Conservation (phyloP, 352 stramenopile species). For the Globisporangium nunn region DNA sequence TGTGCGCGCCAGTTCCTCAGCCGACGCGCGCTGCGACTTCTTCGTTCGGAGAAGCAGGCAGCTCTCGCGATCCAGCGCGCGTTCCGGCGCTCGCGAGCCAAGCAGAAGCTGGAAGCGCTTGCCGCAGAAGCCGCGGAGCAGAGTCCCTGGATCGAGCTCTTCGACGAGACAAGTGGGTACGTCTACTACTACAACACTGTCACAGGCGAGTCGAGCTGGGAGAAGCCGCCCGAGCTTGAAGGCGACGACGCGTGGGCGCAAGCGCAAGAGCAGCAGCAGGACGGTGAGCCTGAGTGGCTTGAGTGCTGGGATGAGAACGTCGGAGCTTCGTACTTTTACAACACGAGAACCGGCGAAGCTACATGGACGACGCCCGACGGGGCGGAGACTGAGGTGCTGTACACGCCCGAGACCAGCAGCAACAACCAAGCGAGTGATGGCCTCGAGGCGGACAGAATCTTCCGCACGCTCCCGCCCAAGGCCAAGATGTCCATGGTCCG, state of each 20-base stretch:
- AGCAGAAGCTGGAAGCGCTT: constrained; percentile 28
- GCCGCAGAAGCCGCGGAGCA: constrained; percentile 19
- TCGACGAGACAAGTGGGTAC: constrained; percentile 55
- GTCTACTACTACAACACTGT: constrained; percentile 65
- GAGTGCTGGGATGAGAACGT: constrained; percentile 73
- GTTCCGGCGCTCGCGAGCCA: constrained; percentile 41
- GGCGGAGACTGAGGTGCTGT: constrained; percentile 1
- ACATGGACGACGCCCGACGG: constrained; percentile 50
- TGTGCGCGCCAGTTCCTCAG: constrained; percentile 33
- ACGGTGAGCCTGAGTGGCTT: constrained; percentile 38
- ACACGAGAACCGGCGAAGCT: constrained; percentile 52
- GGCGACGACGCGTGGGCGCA: background rate
- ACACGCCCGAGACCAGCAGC: background rate
- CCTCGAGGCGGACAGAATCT: background rate
- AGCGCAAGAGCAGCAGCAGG: constrained; percentile 1
- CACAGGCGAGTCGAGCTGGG: constrained; percentile 49
- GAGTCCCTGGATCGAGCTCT: constrained; percentile 52
- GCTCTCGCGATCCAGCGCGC: constrained; percentile 41
- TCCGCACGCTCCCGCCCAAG: constrained; percentile 14
- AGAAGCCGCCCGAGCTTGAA: constrained; percentile 8
- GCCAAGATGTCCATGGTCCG: constrained; percentile 5
- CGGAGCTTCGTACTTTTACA: constrained; percentile 62
- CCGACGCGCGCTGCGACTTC: constrained; percentile 14
- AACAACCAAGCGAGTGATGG: constrained; percentile 2
- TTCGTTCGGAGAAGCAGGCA: constrained; percentile 20